These are phyloP conservation scores for Agaricales sp. DNA, from an alignment of 1,284 basidiomycete species.

Conservation along the genomic window DNA sequence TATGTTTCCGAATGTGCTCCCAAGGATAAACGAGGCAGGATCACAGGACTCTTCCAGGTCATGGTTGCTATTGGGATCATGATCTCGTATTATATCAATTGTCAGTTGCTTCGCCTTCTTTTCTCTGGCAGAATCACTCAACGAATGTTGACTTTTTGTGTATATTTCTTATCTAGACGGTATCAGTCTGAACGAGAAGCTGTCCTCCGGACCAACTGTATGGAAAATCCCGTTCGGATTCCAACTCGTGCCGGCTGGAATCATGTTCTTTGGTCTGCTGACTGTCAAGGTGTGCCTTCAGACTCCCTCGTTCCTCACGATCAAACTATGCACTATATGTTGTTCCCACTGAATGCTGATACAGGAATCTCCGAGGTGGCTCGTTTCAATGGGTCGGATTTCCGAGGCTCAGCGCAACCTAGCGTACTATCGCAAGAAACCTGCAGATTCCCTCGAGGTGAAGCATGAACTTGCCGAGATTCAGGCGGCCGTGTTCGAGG, in stretches of 20 bases:
- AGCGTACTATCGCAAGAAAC: conserved; percentile 46
- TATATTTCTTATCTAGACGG: conserved; percentile 28
- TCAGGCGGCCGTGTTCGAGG: conserved; percentile 44
- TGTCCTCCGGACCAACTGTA: conserved; percentile 22
- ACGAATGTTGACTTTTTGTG: conserved; percentile 22
- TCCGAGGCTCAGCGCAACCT: conserved; percentile 43
- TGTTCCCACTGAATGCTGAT: too few relatives aligned
- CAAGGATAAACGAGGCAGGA: conserved; percentile 62
- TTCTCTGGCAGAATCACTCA: neutral
- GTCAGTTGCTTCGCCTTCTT: conserved; percentile 29
- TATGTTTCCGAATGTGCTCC: conserved; percentile 75
- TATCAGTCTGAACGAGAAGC: conserved; percentile 1
- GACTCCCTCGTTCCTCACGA: too few relatives aligned
- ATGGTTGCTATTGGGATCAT: conserved; percentile 71
- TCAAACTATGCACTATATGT: conserved; percentile 17
- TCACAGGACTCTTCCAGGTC: conserved; percentile 74
- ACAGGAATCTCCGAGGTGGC: conserved; percentile 62
- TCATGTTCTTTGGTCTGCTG: conserved; percentile 66
- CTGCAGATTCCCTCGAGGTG: conserved; percentile 35
- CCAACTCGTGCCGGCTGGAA: conserved; percentile 68
- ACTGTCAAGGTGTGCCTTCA: conserved; percentile 41
- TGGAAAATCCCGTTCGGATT: conserved; percentile 72
- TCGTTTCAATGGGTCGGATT: conserved; percentile 41
- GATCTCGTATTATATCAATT: conserved; percentile 71
- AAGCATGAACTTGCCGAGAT: conserved; percentile 45